These are phyloP conservation scores for Chrysoporthe cubensis DNA, from an alignment of 2,329 filamentous ascomycete species.

Conservation along the genomic window DNA sequence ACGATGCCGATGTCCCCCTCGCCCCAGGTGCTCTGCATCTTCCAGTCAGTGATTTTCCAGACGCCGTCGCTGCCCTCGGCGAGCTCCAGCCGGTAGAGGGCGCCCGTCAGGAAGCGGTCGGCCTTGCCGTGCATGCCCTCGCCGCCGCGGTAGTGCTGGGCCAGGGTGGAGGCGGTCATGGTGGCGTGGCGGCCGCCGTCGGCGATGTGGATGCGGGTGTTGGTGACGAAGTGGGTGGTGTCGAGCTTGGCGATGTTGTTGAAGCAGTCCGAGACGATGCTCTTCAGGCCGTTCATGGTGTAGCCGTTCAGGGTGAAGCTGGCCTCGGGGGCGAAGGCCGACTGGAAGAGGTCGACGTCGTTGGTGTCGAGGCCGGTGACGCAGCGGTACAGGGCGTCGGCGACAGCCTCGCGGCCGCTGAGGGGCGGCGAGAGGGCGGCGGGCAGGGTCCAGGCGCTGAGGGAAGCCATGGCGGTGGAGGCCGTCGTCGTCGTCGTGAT, in stretches of 20 bases:
- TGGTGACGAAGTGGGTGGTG: constrained; percentile 28
- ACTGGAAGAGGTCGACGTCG: constrained; percentile 37
- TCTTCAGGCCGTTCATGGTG: constrained; percentile 31
- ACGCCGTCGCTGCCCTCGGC: constrained; percentile 8
- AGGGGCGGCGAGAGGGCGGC: constrained; percentile 29
- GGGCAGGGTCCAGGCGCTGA: constrained; percentile 19
- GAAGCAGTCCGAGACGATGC: constrained; percentile 32
- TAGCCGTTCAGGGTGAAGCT: constrained; percentile 32
- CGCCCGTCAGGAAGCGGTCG: background rate
- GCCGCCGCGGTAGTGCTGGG: constrained; percentile 18
- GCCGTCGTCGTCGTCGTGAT: too few relatives aligned
- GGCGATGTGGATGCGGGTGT: constrained; percentile 20
- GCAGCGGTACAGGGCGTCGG: constrained; percentile 39
- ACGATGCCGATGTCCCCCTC: constrained; percentile 4
- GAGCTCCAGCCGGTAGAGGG: constrained; percentile 11
- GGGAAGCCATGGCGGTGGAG: background rate
- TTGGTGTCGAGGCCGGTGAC: constrained; percentile 36
- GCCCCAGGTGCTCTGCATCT: constrained; percentile 18
- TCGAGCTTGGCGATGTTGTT: constrained; percentile 35
- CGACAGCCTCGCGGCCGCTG: constrained; percentile 37
- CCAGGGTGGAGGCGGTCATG: constrained; percentile 13
- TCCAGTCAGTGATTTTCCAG: constrained; percentile 28
- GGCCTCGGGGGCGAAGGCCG: constrained; percentile 34
- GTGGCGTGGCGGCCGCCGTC: constrained; percentile 27
- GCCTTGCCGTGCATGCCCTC: background rate